Base-by-base conservation (phyloP, 2,329 filamentous ascomycete genomes). In the Aurifilum marmelostoma region DNA sequence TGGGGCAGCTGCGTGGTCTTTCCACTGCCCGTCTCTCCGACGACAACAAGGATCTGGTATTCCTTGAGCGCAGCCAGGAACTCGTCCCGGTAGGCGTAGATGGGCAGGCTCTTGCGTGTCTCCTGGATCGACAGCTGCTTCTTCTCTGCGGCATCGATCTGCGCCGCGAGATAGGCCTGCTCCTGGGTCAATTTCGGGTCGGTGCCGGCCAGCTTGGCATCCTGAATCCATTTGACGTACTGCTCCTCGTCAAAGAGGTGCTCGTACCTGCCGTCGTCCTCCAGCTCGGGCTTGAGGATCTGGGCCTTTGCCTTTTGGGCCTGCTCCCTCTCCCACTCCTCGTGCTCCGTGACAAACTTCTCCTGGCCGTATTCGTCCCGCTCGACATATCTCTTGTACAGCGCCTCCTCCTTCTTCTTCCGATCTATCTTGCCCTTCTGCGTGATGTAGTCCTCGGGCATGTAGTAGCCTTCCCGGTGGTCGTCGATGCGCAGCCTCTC, bases 1-100 rank as follows among this genome's bases (percentile, higher is more conserved):
- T 98, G 96, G 0, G 95, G 93, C 21, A 98, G 82, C 77, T 99
- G 96, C 0, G 96, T 99, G 0, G 95, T 97, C 80, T 99, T 99
- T 74, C 96, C 96, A 74, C 90, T 94, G 66, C 96, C 96, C 0
- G 96, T 99, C 79, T 98, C 94, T 76, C 93, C 96, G 1, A 97
- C 94, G 66, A 99, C 91, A 69, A 99, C 93, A 14, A 99, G 80
- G 18, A 97, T 89, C 75, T 97, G 96, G 73, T 94, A 91, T 65
- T 97, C 84, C 43, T 89, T 87, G n/a, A 98, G 84, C 0, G 96
- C 96, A n/a, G 90, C 87, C 29, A 99, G 84, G 67, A 99, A 92
- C 72, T 95, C 85, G 54, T 97, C 91, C 32, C 94, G 87, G 75
- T 95, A 98, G 59, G 90, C 86, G 79, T 95, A 98, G 59, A 98